Evolutionary conservation across 2,329 filamentous ascomycete species (phyloP).

Genomic region (Cordyceps javanica): DNA sequence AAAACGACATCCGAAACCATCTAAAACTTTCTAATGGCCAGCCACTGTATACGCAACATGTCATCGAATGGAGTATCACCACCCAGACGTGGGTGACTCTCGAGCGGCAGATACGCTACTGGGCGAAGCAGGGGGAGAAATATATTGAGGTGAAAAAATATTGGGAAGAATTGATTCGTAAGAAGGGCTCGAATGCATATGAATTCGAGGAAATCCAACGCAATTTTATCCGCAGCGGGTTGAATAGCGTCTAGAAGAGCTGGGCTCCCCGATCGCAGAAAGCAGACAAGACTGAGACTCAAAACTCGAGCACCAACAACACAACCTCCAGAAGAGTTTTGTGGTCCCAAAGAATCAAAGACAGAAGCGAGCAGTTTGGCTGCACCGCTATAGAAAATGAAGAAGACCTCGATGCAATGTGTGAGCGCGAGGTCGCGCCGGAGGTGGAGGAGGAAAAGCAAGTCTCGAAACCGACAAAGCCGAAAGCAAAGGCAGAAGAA

Average conservation of each 20-base stretch:
- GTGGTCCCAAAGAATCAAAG: too few species aligned
- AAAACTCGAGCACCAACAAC: too few species aligned
- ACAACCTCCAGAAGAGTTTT: too few species aligned
- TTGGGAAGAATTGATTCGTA: too few species aligned
- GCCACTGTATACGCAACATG: conserved; percentile 41
- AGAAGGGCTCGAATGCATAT: not conserved
- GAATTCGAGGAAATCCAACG: not conserved
- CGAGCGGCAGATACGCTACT: conserved; percentile 47
- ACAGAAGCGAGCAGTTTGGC: not conserved
- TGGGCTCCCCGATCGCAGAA: not conserved
- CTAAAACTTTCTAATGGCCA: conserved; percentile 1
- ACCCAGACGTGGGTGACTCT: conserved; percentile 46
- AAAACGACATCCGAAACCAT: conserved; percentile 39
- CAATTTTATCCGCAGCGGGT: not conserved
- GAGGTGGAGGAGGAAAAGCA: conserved; percentile 58
- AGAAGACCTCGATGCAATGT: conserved; percentile 51
- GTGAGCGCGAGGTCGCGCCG: conserved; percentile 61
- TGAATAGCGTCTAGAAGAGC: not conserved
- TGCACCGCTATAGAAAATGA: not conserved
- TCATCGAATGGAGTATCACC: conserved; percentile 55
- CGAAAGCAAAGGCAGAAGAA: conserved; percentile 35
- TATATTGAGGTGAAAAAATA: not conserved
- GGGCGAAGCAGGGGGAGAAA: conserved; percentile 51
- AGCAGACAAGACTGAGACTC: too few species aligned
- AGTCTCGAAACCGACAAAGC: conserved; percentile 39